These are phyloP conservation scores for Plasmodium gonderi DNA, from an alignment of 169 alveolate species.

Conservation along the genomic window DNA sequence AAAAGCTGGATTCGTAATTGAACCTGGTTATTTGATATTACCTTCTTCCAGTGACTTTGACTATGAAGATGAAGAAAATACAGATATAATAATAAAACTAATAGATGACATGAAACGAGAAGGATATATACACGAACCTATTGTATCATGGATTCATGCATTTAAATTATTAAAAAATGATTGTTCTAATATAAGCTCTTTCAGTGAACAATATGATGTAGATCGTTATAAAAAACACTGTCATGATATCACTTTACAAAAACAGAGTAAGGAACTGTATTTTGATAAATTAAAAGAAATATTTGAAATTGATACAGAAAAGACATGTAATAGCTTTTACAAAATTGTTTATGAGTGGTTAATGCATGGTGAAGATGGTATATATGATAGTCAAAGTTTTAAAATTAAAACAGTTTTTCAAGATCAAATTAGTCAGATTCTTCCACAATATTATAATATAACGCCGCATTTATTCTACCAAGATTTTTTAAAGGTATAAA, in stretches of 20 bases:
- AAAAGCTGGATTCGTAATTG: constrained; percentile 45
- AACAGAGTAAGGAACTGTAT: not conserved
- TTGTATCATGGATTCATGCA: constrained; percentile 57
- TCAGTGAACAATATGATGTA: constrained; percentile 7
- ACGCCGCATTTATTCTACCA: constrained; percentile 38
- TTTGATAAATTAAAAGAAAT: constrained; percentile 24
- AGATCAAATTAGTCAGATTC: not conserved
- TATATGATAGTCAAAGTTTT: constrained; percentile 1
- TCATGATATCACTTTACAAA: not conserved
- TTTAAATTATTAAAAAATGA: constrained; percentile 26
- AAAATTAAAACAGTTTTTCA: constrained; percentile 2
- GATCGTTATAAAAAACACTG: not conserved
- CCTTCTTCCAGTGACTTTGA: constrained; percentile 23
- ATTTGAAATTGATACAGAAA: not conserved
- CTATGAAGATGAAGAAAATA: constrained; percentile 41
- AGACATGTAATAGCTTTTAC: constrained; percentile 15
- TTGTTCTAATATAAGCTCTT: constrained; percentile 8
- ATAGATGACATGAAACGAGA: constrained; percentile 25
- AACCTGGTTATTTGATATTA: constrained; percentile 50
- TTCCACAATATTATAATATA: constrained; percentile 26
- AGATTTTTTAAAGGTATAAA: constrained; percentile 22
- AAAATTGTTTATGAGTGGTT: constrained; percentile 39
- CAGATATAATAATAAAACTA: constrained; percentile 17
- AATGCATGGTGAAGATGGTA: not conserved
- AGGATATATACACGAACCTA: constrained; percentile 40